Conservation (phyloP, 208 protist species). For the Trypanosoma scelopori region DNA sequence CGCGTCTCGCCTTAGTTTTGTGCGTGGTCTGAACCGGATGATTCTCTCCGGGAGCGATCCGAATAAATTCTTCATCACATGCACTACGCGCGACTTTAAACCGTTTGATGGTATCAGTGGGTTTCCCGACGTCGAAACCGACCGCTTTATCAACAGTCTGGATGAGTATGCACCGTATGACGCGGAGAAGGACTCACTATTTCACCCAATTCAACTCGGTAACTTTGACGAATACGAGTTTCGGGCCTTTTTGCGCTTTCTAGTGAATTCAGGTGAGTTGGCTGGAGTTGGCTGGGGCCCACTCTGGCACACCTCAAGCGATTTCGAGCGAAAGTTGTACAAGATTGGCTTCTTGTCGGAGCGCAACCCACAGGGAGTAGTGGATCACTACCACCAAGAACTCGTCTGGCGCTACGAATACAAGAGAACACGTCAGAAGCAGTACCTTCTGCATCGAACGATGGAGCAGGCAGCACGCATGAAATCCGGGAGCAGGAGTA, state of each 20-base stretch:
- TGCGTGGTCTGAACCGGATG: slow-evolving; percentile 87
- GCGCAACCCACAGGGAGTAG: slow-evolving; percentile 85
- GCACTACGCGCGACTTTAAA: slow-evolving; percentile 90
- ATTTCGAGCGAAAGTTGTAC: slow-evolving; percentile 92
- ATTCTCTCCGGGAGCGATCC: slow-evolving; percentile 72
- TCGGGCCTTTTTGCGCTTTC: slow-evolving; percentile 81
- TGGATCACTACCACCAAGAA: slow-evolving; percentile 93
- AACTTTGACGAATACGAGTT: slow-evolving; percentile 93
- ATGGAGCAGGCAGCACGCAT: slow-evolving; percentile 2
- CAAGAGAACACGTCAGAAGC: slow-evolving; percentile 86
- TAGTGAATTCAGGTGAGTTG: slow-evolving; percentile 89
- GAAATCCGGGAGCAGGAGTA: not conserved
- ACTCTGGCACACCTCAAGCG: slow-evolving; percentile 89
- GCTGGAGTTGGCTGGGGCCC: slow-evolving; percentile 91
- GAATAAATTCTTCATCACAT: slow-evolving; percentile 92
- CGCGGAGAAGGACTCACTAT: slow-evolving; percentile 86
- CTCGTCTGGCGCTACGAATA: slow-evolving; percentile 91
- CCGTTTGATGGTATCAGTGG: slow-evolving; percentile 87
- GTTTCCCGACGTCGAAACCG: slow-evolving; percentile 80
- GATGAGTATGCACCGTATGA: slow-evolving; percentile 92
- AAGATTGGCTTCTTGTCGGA: slow-evolving; percentile 92
- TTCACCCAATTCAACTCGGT: slow-evolving; percentile 82
- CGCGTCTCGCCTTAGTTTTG: slow-evolving; percentile 85
- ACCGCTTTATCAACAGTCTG: slow-evolving; percentile 72
- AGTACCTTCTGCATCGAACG: slow-evolving; percentile 75